Conservation (phyloP, 345 rosid species). For the Bretschneidera sinensis region DNA sequence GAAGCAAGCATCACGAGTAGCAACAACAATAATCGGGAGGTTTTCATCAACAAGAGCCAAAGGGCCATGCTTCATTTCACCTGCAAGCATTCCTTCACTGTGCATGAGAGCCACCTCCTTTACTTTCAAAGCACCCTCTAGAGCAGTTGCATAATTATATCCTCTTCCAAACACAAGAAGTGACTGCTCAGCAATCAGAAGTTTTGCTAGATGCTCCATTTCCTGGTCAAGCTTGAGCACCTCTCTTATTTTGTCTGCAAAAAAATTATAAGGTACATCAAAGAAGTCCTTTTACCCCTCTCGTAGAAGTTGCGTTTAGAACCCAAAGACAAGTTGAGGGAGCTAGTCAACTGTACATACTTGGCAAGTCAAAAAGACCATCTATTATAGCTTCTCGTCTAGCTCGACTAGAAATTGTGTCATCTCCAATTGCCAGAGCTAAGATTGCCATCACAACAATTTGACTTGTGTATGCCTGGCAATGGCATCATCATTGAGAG, state of each 20-base stretch:
- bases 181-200: slow-evolving; percentile 73
- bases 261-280: too few relatives aligned
- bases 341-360: too few relatives aligned
- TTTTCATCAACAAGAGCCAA: slow-evolving; percentile 92
- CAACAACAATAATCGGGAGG: slow-evolving; percentile 75
- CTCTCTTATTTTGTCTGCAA: slow-evolving; percentile 79
- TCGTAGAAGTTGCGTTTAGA: too few relatives aligned
- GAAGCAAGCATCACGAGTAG: slow-evolving; percentile 88
- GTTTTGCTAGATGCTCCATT: slow-evolving; percentile 80
- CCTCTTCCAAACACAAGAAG: slow-evolving; percentile 94
- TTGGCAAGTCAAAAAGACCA: slow-evolving; percentile 78
- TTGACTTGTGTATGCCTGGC: slow-evolving; percentile 96
- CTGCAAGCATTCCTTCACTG: slow-evolving; percentile 95
- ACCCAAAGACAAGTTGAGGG: too few relatives aligned
- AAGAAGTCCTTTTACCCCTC: too few relatives aligned
- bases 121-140: slow-evolving; percentile 93
- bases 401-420: slow-evolving; percentile 67
- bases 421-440: slow-evolving; percentile 89
- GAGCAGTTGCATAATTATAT: slow-evolving; percentile 80
- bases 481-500: slow-evolving; percentile 4
- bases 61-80: slow-evolving; percentile 99
- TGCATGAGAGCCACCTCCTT: slow-evolving; percentile 98
- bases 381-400: slow-evolving; percentile 88
- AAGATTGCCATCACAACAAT: slow-evolving; percentile 96
- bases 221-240: slow-evolving; percentile 79